These are phyloP conservation scores for Penicillium sumatraense DNA, from an alignment of 2,329 filamentous ascomycete genomes.

Conservation along the genomic window DNA sequence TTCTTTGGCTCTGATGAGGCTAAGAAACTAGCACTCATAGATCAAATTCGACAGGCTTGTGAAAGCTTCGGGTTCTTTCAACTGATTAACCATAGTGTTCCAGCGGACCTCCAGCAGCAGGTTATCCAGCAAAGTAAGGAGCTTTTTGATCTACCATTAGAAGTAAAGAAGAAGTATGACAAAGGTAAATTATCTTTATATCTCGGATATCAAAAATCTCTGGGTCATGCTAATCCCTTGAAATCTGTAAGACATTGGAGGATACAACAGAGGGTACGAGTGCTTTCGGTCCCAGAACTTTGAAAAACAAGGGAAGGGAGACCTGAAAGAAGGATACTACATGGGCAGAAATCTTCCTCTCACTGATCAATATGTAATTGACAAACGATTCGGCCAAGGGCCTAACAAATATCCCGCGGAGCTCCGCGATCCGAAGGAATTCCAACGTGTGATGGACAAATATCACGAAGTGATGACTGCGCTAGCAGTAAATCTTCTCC, in stretches of 20 bases:
- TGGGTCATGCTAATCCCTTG: background rate
- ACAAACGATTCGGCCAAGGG: conserved; percentile 25
- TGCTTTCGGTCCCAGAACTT: conserved; percentile 30
- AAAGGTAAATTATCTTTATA: conserved; percentile 20
- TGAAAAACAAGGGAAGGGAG: conserved; percentile 27
- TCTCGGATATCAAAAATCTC: background rate
- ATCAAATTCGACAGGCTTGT: conserved; percentile 49
- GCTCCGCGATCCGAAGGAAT: conserved; percentile 12
- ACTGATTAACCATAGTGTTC: conserved; percentile 54
- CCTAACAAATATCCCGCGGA: conserved; percentile 24
- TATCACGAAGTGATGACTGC: conserved; percentile 22
- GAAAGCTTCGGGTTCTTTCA: conserved; percentile 59
- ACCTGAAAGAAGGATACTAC: conserved; percentile 37
- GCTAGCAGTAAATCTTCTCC: conserved; percentile 25
- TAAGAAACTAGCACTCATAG: conserved; percentile 19
- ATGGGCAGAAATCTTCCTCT: conserved; percentile 25
- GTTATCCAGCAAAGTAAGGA: conserved; percentile 49
- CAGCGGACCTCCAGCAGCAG: conserved; percentile 43
- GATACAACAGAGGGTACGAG: conserved; percentile 31
- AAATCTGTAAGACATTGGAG: conserved; percentile 7
- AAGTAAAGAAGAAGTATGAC: conserved; percentile 28
- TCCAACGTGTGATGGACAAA: conserved; percentile 14
- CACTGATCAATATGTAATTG: conserved; percentile 19
- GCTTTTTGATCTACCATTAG: conserved; percentile 52
- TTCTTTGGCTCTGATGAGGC: background rate